Evolutionary conservation across 1,139 yeast species (phyloP), one percentile per base, ranked within the genome.

Genomic region (Suhomyces terraborum): DNA sequence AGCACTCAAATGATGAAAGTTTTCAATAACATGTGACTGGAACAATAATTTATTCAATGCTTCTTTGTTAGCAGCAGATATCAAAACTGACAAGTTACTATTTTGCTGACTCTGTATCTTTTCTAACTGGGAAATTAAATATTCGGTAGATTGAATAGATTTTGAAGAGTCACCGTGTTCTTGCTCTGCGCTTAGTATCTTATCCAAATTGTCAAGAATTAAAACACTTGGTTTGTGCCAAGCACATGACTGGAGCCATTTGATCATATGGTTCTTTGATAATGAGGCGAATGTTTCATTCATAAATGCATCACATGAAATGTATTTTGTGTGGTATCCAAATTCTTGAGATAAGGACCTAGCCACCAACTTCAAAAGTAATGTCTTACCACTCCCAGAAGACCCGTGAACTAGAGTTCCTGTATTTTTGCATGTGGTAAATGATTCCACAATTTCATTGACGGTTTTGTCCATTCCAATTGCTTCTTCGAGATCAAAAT

Each of bases 201-300:
- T 77, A 52, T 91, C 96, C n/a, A 89, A 61, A 52, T 89, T 89
- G 52, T 93, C 98, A 25, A 93, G 60, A 1, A 91, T 64, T 4
- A 93, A 61, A 2, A 89, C 67, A 1, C 93, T 69, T 0, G 98
- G 97, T 19, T 85, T 73, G 55, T 81, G 79, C 95, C 96, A 88
- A 17, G 85, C 71, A 25, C 91, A 80, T 43, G 77, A 77, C 34
- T 77, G 75, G 19, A 84, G 58, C 67, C 81, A 71, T 35, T 73
- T 74, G 17, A 67, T 67, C 28, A 88, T 53, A 20, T 75, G 67
- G 36, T 56, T 64, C 24, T 58, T 55, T 4, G 69, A 58, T 38
- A 87, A 62, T 25, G 71, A 73, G 7, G 72, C 73, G 17, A 76
- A 64, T 23, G 58, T 64, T 49, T 85, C 91, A 48, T 79, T 84